phyloP scores from a whole-genome alignment of 805 yeast genomes.

The Wickerhamomyces kurtzmanii region DNA sequence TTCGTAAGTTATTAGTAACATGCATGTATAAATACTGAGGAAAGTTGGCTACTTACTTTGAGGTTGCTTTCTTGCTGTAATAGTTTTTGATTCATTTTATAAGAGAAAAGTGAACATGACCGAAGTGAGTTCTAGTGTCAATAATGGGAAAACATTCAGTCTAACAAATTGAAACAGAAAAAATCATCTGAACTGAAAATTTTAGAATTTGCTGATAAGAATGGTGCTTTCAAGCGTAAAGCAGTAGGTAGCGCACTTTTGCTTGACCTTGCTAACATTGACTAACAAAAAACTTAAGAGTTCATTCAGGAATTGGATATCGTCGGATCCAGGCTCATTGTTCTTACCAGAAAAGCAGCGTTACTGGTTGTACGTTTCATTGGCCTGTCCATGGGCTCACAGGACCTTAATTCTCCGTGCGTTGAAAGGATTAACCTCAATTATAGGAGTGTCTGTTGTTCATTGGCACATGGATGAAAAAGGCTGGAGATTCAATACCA shows the following conservation, averaged over 20 bases:
- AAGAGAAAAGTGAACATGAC: constrained; percentile 5
- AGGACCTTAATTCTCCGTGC: constrained; percentile 65
- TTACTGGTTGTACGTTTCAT: constrained; percentile 79
- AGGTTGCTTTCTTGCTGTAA: too few species aligned
- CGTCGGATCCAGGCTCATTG: constrained; percentile 44
- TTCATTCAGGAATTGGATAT: constrained; percentile 63
- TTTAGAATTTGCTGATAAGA: constrained; percentile 36
- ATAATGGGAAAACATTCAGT: neutral
- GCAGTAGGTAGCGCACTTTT: constrained; percentile 22
- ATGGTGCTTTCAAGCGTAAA: constrained; percentile 49
- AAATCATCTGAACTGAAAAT: constrained; percentile 26
- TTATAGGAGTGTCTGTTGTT: constrained; percentile 67
- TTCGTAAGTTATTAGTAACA: neutral
- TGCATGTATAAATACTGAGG: neutral
- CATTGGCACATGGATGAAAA: constrained; percentile 83
- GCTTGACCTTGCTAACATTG: neutral
- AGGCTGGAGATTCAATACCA: constrained; percentile 79
- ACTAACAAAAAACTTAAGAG: constrained; percentile 10
- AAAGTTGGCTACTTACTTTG: neutral
- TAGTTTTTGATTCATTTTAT: too few species aligned
- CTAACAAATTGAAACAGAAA: constrained; percentile 3
- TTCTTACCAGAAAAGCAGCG: constrained; percentile 71
- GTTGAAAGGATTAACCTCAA: constrained; percentile 60
- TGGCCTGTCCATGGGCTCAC: constrained; percentile 96
- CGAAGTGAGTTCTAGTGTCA: constrained; percentile 2